Conservation (phyloP, 2,329 filamentous ascomycete species). For the Fusarium subglutinans region DNA sequence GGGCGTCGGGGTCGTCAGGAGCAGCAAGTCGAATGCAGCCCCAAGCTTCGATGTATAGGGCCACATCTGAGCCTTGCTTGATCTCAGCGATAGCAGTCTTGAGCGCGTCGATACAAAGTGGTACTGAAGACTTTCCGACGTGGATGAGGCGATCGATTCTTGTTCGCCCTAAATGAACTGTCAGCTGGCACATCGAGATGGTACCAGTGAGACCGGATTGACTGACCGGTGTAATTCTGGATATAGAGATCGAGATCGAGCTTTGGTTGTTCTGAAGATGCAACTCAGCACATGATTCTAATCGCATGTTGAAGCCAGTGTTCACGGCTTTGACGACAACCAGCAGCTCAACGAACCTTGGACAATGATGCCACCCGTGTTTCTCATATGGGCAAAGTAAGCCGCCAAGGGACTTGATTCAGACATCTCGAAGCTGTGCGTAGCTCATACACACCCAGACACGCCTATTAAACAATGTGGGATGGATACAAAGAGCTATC, state of each 20-base stretch:
- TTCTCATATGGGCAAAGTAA: slow-evolving; percentile 59
- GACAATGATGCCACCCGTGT: slow-evolving; percentile 58
- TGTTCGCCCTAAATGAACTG: slow-evolving; percentile 70
- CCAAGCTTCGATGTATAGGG: slow-evolving; percentile 74
- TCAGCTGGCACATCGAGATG: slow-evolving; percentile 12
- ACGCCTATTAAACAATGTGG: slow-evolving; percentile 3
- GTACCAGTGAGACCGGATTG: not conserved
- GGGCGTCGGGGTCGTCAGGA: slow-evolving; percentile 74
- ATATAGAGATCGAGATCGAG: slow-evolving; percentile 93
- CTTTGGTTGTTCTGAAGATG: slow-evolving; percentile 74
- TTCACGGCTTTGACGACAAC: not conserved
- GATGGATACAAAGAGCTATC: slow-evolving; percentile 28
- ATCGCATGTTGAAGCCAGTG: not conserved
- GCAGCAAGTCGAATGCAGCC: slow-evolving; percentile 70
- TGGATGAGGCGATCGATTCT: slow-evolving; percentile 82
- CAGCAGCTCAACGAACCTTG: slow-evolving; percentile 50
- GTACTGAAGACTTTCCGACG: slow-evolving; percentile 81
- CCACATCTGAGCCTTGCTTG: slow-evolving; percentile 77
- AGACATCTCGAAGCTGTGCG: slow-evolving; percentile 48
- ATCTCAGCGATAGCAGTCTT: slow-evolving; percentile 80
- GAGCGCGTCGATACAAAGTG: slow-evolving; percentile 81
- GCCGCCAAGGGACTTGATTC: slow-evolving; percentile 47
- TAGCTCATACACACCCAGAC: not conserved
- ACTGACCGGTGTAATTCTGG: slow-evolving; percentile 82
- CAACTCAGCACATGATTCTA: slow-evolving; percentile 17